phyloP scores from a whole-genome alignment of 192 early-diverging fungal genomes.

The Dissophora globulifera region DNA sequence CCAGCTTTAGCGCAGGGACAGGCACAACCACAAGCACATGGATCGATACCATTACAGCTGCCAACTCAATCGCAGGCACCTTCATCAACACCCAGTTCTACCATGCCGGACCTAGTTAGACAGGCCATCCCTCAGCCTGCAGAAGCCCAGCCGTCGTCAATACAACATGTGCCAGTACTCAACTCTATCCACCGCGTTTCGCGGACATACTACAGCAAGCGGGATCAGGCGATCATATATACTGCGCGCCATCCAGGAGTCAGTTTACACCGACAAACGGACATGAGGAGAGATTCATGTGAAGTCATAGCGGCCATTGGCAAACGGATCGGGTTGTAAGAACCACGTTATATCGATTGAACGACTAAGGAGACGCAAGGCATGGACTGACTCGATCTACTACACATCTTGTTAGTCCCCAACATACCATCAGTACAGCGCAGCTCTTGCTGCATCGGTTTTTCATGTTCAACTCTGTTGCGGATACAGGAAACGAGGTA shows the following conservation, averaged over 20 bases:
- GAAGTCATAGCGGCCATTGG: slow-evolving; percentile 64
- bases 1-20: background rate
- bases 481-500: slow-evolving; percentile 61
- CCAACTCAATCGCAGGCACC: background rate
- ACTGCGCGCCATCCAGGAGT: slow-evolving; percentile 24
- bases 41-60: background rate
- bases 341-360: background rate
- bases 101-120: slow-evolving; percentile 11
- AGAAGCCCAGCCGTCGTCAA: background rate
- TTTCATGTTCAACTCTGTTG: slow-evolving; percentile 62
- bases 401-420: slow-evolving; percentile 55
- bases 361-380: no score
- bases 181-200: slow-evolving; percentile 52
- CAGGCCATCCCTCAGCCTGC: background rate
- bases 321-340: slow-evolving; percentile 69
- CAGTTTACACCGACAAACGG: slow-evolving; percentile 30
- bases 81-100: background rate
- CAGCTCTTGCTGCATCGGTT: slow-evolving; percentile 67
- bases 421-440: slow-evolving; percentile 68
- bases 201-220: slow-evolving; percentile 49
- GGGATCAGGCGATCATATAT: slow-evolving; percentile 37
- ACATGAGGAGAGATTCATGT: slow-evolving; percentile 55
- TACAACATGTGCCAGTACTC: background rate
- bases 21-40: slow-evolving; percentile 5
- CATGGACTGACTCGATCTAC: no score